phyloP scores from a whole-genome alignment of 2,329 filamentous ascomycete species.

The Albophoma yamanashiensis region DNA sequence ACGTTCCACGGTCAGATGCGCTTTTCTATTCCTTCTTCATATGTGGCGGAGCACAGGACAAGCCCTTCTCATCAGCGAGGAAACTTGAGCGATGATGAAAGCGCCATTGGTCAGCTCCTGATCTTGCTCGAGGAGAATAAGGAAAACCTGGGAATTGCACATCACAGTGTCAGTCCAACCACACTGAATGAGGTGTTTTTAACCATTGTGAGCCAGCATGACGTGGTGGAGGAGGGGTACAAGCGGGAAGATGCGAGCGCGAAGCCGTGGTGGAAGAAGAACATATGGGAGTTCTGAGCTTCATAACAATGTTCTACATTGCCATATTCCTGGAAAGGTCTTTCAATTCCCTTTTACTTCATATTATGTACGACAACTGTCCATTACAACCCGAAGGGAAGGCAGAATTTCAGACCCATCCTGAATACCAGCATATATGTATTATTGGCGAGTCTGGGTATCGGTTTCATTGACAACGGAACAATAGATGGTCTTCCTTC shows the following conservation, averaged over 20 bases:
- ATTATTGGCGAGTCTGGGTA: background rate
- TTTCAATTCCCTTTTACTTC: background rate
- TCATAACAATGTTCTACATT: background rate
- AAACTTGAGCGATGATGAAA: constrained; percentile 7
- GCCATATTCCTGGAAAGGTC: background rate
- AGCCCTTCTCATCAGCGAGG: constrained; percentile 12
- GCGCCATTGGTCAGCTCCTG: constrained; percentile 59
- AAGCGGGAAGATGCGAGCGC: constrained; percentile 15
- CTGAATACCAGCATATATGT: background rate
- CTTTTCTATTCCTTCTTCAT: constrained; percentile 49
- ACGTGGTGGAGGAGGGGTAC: constrained; percentile 64
- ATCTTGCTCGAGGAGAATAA: constrained; percentile 63
- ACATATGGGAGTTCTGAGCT: background rate
- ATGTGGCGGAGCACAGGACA: constrained; percentile 30
- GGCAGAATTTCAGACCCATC: background rate
- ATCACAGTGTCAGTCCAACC: constrained; percentile 79
- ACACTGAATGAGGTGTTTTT: constrained; percentile 89
- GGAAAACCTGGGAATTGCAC: constrained; percentile 59
- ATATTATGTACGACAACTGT: background rate
- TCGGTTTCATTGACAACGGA: background rate
- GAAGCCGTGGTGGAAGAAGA: background rate
- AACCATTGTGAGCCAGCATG: constrained; percentile 69
- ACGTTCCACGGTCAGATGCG: constrained; percentile 78
- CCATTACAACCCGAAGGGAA: too few species aligned
- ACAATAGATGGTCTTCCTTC: background rate